Conservation (phyloP, 768 basidiomycete species). For the Boletus vermiculosoides region DNA sequence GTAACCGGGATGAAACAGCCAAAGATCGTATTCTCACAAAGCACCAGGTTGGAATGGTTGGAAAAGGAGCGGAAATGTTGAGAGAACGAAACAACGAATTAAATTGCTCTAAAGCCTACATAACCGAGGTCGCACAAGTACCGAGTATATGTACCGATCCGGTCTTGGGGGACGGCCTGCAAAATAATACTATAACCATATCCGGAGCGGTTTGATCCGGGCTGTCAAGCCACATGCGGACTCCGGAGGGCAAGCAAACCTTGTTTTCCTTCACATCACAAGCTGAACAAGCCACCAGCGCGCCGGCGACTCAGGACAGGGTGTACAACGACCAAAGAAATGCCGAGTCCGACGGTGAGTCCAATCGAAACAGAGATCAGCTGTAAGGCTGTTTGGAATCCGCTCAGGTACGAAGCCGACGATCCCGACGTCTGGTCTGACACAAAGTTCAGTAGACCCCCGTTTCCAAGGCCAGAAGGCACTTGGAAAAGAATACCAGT, state of each 20-base stretch:
- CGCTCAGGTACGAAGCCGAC: conserved; percentile 57
- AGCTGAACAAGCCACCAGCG: conserved; percentile 62
- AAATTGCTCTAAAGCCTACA: not conserved
- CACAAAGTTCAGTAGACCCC: conserved; percentile 74
- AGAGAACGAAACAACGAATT: conserved; percentile 11
- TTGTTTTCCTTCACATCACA: conserved; percentile 31
- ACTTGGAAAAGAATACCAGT: conserved; percentile 85
- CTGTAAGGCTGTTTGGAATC: conserved; percentile 74
- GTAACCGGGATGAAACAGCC: too few species aligned
- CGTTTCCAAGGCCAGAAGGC: conserved; percentile 76
- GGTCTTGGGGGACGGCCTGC: not conserved
- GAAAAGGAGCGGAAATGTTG: not conserved
- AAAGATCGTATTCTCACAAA: not conserved
- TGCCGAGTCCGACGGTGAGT: conserved; percentile 75
- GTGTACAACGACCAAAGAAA: conserved; percentile 64
- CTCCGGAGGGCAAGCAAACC: not conserved
- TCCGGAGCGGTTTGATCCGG: not conserved
- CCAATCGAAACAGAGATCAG: conserved; percentile 76
- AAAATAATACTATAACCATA: not conserved
- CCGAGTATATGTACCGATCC: not conserved
- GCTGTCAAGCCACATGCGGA: not conserved
- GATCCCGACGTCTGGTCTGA: conserved; percentile 52
- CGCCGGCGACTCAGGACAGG: conserved; percentile 58
- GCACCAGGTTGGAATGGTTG: not conserved
- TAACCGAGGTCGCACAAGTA: not conserved